Base-by-base conservation (phyloP, 2,329 filamentous ascomycete species). In the Aureobasidium sp. region DNA sequence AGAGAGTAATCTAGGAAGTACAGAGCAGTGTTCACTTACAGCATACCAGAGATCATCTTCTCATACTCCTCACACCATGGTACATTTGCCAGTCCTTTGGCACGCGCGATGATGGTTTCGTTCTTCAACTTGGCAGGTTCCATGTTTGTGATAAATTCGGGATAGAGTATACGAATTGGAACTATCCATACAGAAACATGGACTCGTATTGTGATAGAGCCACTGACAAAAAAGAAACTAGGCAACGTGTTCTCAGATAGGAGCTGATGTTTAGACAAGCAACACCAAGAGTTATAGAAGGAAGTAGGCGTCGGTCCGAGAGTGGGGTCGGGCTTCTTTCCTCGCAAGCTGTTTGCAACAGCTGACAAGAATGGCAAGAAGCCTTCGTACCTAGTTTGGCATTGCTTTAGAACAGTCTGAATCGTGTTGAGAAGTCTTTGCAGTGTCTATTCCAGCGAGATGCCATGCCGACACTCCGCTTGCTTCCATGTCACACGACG, bases 1-100 rank as follows among this genome's bases (percentile, higher is more conserved):
- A 16, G 44, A 30, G 15, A 47, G 5, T 5, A 6, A 45, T 15
- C 2, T 27, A 5, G 4, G 42, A 15, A 6, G 50, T 1, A 41
- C 13, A 8, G 5, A 13, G 10, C 3, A 37, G 1, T 6, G 3
- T 7, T 10, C 9, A 69, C 77, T 66, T 69, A 83, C 82, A 85
- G 74, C 75, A 86, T 82, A 32, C 83, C 83, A 0, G 82, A 86
- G 52, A 86, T 82, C 83, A 86, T 86, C 67, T 81, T 83, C 67
- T 86, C 82, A 59, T 85, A 86, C 63, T 85, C 80, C 8, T 85
- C 83, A 63, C 81, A 80, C 76, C 79, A 82, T 0, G 82, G 83
- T 1, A 80, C 74, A 63, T 84, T 77, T 10, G 77, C 72, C 11
- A 84, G 70, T 37, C 74, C 74, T 65, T 74, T 79, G 16, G 82